Evolutionary conservation across 192 early-diverging fungal species (phyloP).

Genomic region (Gonapodya prolifera): DNA sequence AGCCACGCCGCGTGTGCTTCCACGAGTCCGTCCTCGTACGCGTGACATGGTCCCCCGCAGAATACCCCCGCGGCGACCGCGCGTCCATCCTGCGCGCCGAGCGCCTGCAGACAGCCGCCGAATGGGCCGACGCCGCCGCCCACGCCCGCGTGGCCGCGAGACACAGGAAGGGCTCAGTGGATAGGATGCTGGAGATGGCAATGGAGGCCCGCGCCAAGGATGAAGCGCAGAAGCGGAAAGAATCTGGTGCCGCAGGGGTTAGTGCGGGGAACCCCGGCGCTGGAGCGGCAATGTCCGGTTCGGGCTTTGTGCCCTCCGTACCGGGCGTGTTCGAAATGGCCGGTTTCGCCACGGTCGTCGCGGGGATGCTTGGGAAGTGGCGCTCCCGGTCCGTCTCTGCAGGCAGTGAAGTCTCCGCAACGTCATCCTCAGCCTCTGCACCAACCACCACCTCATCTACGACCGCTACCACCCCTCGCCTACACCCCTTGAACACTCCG

Average conservation of each 20-base stretch:
- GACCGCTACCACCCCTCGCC: no score
- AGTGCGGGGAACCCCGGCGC: no score
- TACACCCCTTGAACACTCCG: not conserved
- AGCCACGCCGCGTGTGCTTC: not conserved
- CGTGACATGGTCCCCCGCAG: not conserved
- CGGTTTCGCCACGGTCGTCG: not conserved
- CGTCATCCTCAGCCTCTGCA: not conserved
- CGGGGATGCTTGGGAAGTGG: not conserved
- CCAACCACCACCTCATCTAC: not conserved
- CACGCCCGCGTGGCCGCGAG: not conserved
- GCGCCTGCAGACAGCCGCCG: not conserved
- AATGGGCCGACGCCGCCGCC: not conserved
- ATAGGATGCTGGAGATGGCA: not conserved
- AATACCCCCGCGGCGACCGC: not conserved
- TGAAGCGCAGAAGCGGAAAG: no score
- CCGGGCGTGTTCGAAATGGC: not conserved
- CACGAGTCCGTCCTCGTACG: not conserved
- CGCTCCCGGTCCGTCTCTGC: not conserved
- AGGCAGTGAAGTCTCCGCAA: not conserved
- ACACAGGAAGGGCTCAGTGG: not conserved
- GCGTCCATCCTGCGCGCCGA: not conserved
- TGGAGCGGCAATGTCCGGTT: not conserved
- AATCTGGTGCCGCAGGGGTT: no score
- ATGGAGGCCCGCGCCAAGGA: not conserved
- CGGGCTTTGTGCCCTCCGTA: not conserved